Evolutionary conservation across 495 filamentous ascomycete species (phyloP).

Genomic region (Podospora fimiseda): DNA sequence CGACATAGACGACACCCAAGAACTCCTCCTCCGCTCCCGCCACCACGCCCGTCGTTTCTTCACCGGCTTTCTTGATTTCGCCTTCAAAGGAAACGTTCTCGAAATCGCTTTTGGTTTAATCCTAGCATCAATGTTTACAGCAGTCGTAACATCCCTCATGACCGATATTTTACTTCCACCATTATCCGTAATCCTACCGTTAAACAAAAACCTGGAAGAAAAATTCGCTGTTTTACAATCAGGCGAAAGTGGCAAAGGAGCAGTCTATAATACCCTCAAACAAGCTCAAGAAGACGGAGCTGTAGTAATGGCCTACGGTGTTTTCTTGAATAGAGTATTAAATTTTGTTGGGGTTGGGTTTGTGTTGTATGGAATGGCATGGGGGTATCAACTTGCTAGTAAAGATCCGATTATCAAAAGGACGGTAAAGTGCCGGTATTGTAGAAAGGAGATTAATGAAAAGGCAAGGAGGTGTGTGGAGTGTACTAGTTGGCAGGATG

Average conservation of each 20-base stretch:
- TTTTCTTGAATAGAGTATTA: conserved; percentile 60
- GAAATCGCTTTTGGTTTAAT: conserved; percentile 73
- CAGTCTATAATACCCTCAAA: conserved; percentile 61
- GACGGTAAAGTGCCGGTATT: conserved; percentile 64
- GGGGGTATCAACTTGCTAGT: conserved; percentile 54
- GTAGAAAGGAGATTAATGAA: conserved; percentile 57
- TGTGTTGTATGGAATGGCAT: conserved; percentile 59
- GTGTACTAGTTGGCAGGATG: conserved; percentile 73
- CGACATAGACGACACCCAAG: conserved; percentile 22
- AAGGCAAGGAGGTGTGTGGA: conserved; percentile 62
- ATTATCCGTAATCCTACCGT: conserved; percentile 59
- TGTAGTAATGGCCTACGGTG: conserved; percentile 62
- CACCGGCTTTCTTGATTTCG: conserved; percentile 63
- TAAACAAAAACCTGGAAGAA: conserved; percentile 66
- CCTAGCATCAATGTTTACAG: conserved; percentile 65
- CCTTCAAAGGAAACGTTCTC: conserved; percentile 66
- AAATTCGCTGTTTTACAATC: conserved; percentile 62
- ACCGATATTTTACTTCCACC: conserved; percentile 64
- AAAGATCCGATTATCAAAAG: conserved; percentile 66
- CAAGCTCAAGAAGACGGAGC: conserved; percentile 66
- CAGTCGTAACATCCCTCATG: conserved; percentile 66
- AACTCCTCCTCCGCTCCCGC: conserved; percentile 30
- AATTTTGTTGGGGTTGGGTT: conserved; percentile 62
- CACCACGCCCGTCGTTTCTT: conserved; percentile 40
- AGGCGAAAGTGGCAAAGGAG: conserved; percentile 41